phyloP scores from a whole-genome alignment of 768 basidiomycete genomes.

The Leucocoprinus birnbaumii region DNA sequence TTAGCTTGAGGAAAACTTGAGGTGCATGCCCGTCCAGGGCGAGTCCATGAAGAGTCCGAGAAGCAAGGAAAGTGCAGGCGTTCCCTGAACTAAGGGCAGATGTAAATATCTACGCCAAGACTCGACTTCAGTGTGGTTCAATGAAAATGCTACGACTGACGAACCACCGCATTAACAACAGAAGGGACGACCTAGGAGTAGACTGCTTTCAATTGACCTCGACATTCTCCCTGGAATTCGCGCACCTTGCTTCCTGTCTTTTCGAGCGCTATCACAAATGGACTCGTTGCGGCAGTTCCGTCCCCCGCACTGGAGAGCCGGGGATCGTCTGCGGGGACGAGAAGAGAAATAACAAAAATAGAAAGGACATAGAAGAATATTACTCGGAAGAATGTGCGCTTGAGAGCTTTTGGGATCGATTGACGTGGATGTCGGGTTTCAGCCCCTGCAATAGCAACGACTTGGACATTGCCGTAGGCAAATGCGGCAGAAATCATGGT shows the following conservation, averaged over 20 bases:
- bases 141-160: not conserved
- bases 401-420: slow-evolving; percentile 63
- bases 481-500: slow-evolving; percentile 46
- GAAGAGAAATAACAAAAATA: slow-evolving; percentile 61
- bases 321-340: slow-evolving; percentile 60
- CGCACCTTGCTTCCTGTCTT: slow-evolving; percentile 54
- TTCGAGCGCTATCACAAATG: slow-evolving; percentile 71
- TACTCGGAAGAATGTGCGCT: slow-evolving; percentile 44
- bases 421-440: slow-evolving; percentile 65
- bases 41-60: slow-evolving; percentile 36
- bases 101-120: slow-evolving; percentile 35
- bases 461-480: slow-evolving; percentile 64
- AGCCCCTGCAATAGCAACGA: slow-evolving; percentile 36
- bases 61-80: slow-evolving; percentile 43
- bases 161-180: slow-evolving; percentile 52
- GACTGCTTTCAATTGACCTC: not conserved
- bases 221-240: not conserved
- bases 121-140: not conserved
- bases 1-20: slow-evolving; percentile 24
- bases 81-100: slow-evolving; percentile 61
- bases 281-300: slow-evolving; percentile 52
- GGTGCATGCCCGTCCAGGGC: slow-evolving; percentile 37
- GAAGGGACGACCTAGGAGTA: slow-evolving; percentile 26
- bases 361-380: slow-evolving; percentile 48
- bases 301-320: slow-evolving; percentile 19